Base-by-base conservation (phyloP, 1,284 basidiomycete species). In the Rhodotorula sp. region DNA sequence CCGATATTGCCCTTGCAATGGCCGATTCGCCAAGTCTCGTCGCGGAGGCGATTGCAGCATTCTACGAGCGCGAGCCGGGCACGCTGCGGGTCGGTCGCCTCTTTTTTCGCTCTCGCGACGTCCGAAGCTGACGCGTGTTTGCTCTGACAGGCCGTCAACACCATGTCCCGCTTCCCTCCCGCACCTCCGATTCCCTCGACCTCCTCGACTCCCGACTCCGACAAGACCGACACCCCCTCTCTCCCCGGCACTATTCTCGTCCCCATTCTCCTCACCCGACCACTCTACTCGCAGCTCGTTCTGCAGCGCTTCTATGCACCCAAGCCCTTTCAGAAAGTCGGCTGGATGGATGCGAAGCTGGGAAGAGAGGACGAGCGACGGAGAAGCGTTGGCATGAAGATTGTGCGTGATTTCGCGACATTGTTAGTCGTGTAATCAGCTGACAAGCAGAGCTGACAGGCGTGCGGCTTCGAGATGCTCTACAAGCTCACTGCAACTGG, bases 221-320 rank as follows among this genome's bases (percentile, higher is more conserved):
- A 37, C 16, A n/a, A 48, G 50, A n/a, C 63, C 1, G n/a, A 40
- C 50, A 52, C 30, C 80, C 86, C 11, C 82, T 8, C 64, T 26
- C 44, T 68, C 5, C 67, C 72, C 0, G 6, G 30, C 4, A 66
- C 60, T 16, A 59, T 70, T 26, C 71, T 72, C 50, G 50, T 91
- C 15, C 83, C 84, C 4, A 84, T 85, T 0, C 84, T 93, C 9
- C 86, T 95, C 86, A 94, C 93, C 2, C 85, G 92, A 53, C 89
- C 91, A 0, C 90, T 92, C 0, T 98, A 96, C 80, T 95, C 94
- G 2, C 94, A 97, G 77, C 83, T 98, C 20, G 81, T 89, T 44
- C 89, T 92, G 20, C 94, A 98, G 79, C 90, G 88, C 69, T 98
- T 96, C 80, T 90, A 89, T 78, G 90, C 95, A 4, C 94, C 94